These are phyloP conservation scores for Solanum hybrid DNA, from an alignment of 305 asterid species.

Conservation along the genomic window DNA sequence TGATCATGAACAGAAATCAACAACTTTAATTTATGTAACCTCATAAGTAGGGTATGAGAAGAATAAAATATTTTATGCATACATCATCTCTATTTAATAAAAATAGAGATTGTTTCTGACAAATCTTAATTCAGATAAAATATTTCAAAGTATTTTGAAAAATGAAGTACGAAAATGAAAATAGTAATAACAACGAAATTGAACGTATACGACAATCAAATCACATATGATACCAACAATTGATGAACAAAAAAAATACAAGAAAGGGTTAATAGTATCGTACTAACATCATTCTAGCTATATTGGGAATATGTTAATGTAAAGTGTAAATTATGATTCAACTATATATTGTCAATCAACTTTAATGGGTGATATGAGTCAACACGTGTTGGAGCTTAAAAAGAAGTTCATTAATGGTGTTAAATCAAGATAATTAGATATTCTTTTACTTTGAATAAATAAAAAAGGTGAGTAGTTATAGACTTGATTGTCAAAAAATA, in stretches of 20 bases:
- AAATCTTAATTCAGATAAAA: too few species aligned
- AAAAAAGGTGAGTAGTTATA: background rate
- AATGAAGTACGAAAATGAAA: background rate
- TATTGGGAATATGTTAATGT: background rate
- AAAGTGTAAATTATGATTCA: background rate
- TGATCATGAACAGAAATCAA: background rate
- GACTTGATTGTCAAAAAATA: conserved; percentile 1
- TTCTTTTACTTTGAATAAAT: background rate
- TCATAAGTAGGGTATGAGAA: background rate
- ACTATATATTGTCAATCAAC: conserved; percentile 6
- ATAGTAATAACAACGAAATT: background rate
- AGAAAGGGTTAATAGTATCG: background rate
- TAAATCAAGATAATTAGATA: conserved; percentile 11
- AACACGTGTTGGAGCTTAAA: background rate
- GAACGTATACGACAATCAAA: background rate
- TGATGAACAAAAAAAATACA: background rate
- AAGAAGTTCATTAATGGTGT: conserved; percentile 14
- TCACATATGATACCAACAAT: background rate
- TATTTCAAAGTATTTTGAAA: accelerated
- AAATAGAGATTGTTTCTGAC: background rate
- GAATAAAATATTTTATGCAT: background rate
- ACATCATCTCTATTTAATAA: background rate
- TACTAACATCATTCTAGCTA: background rate
- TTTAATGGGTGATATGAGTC: background rate
- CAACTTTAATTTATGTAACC: background rate